Evolutionary conservation across 2,329 filamentous ascomycete genomes (phyloP).

Genomic region (Diaporthe sp.): DNA sequence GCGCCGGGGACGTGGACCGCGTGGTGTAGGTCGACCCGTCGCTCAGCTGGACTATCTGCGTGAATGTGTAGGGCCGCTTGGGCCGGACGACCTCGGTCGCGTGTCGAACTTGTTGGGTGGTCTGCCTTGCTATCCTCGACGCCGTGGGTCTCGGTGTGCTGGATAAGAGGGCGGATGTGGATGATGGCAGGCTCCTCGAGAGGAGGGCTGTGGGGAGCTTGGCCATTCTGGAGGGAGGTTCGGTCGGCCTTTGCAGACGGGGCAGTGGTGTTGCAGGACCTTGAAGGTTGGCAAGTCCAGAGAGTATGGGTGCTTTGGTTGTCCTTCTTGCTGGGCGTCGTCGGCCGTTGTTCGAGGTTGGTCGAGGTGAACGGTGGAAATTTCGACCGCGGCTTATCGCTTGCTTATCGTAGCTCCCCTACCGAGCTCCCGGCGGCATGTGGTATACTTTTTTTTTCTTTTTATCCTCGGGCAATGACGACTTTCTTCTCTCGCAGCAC

Average conservation of each 20-base stretch:
- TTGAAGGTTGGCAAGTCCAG: neutral
- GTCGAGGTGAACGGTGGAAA: constrained; percentile 28
- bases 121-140: constrained; percentile 44
- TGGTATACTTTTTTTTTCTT: constrained; percentile 10
- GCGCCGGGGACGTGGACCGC: constrained; percentile 80
- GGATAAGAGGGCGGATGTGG: constrained; percentile 44
- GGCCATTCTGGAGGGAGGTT: constrained; percentile 46
- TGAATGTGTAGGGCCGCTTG: constrained; percentile 95
- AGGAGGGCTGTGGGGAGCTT: constrained; percentile 52
- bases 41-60: constrained; percentile 92
- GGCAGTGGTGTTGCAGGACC: neutral
- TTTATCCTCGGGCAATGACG: neutral
- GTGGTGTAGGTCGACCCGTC: constrained; percentile 89
- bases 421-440: constrained; percentile 21
- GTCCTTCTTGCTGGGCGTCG: constrained; percentile 36
- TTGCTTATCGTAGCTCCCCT: constrained; percentile 40
- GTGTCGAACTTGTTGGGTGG: constrained; percentile 74
- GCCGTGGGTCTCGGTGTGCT: constrained; percentile 40
- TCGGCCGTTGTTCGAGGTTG: neutral
- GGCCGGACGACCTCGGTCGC: constrained; percentile 89
- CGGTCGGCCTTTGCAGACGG: neutral
- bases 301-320: constrained; percentile 37
- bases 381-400: constrained; percentile 40
- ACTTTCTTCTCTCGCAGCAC: neutral
- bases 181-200: constrained; percentile 45